phyloP scores from a whole-genome alignment of 306 rosid genomes.

The Parietaria judaica region DNA sequence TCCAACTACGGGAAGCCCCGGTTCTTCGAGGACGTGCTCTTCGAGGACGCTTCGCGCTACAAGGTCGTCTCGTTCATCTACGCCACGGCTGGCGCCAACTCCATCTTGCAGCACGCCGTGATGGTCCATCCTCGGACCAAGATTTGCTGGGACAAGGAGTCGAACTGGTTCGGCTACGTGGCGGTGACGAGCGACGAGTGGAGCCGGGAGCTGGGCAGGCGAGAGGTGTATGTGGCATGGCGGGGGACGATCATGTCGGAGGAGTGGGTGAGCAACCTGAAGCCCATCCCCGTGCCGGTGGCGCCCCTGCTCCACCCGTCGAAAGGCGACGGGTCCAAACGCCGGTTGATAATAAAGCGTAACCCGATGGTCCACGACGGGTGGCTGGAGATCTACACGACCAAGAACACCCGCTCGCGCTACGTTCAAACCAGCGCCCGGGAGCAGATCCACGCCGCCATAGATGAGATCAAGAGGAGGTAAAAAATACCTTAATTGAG shows the following conservation, averaged over 20 bases:
- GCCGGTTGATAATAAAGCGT: not conserved
- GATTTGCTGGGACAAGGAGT: not conserved
- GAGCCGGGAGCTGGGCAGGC: constrained; percentile 28
- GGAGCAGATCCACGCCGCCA: constrained; percentile 24
- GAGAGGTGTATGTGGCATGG: constrained; percentile 48
- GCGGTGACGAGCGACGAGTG: constrained; percentile 43
- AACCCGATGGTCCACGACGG: constrained; percentile 52
- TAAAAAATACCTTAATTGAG: too few relatives aligned
- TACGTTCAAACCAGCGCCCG: constrained; percentile 49
- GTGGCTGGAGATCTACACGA: constrained; percentile 60
- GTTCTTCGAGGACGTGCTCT: constrained; percentile 52
- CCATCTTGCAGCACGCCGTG: not conserved
- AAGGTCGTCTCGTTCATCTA: constrained; percentile 43
- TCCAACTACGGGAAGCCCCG: constrained; percentile 21
- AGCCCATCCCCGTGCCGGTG: constrained; percentile 17
- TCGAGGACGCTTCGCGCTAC: constrained; percentile 29
- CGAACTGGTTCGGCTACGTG: constrained; percentile 71
- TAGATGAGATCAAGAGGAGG: constrained; percentile 20
- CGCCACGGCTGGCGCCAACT: constrained; percentile 43
- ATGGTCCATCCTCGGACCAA: not conserved
- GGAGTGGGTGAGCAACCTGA: constrained; percentile 44
- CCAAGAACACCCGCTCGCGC: constrained; percentile 22
- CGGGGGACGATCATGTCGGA: constrained; percentile 32
- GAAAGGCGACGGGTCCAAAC: not conserved
- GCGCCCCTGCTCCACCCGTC: not conserved